Evolutionary conservation across 352 stramenopile species (phyloP).

Genomic region (Pythium brachiatum): DNA sequence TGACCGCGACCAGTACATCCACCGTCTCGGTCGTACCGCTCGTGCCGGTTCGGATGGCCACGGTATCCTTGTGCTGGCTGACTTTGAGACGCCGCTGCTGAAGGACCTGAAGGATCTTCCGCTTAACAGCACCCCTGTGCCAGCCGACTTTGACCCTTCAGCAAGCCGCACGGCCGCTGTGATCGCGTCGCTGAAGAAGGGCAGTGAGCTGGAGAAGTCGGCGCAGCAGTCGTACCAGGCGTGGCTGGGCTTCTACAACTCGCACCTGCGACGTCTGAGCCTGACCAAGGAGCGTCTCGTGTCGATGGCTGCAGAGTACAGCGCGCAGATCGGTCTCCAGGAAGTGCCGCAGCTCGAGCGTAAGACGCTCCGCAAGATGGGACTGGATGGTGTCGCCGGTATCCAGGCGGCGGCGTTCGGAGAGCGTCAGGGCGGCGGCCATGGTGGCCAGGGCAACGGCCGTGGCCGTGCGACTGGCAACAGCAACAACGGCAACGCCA

Average conservation of each 20-base stretch:
- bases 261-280: slow-evolving; percentile 46
- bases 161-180: slow-evolving; percentile 25
- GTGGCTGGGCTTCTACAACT: slow-evolving; percentile 95
- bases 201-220: slow-evolving; percentile 69
- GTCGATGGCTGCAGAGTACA: slow-evolving; percentile 46
- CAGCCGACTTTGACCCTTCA: slow-evolving; percentile 18
- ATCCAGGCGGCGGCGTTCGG: slow-evolving; percentile 30
- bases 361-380: slow-evolving; percentile 61
- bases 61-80: slow-evolving; percentile 76
- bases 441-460: slow-evolving; percentile 16
- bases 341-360: slow-evolving; percentile 67
- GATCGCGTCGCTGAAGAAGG: slow-evolving; percentile 37
- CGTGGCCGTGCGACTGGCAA: slow-evolving; percentile 18
- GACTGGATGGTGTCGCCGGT: slow-evolving; percentile 63
- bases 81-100: slow-evolving; percentile 81
- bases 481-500: slow-evolving; percentile 9
- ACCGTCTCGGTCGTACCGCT: slow-evolving; percentile 93
- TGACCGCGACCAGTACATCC: slow-evolving; percentile 94
- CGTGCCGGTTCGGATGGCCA: slow-evolving; percentile 85
- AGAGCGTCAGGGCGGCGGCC: slow-evolving; percentile 11
- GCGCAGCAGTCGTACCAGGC: slow-evolving; percentile 91
- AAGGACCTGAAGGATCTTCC: slow-evolving; percentile 71
- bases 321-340: slow-evolving; percentile 33
- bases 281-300: slow-evolving; percentile 52
- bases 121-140: slow-evolving; percentile 32